Percentiles rank a stretch among this genome's conserved stretches.
phyloP scores from a whole-genome alignment of 768 basidiomycete species.

The Boletellus emodensis region DNA sequence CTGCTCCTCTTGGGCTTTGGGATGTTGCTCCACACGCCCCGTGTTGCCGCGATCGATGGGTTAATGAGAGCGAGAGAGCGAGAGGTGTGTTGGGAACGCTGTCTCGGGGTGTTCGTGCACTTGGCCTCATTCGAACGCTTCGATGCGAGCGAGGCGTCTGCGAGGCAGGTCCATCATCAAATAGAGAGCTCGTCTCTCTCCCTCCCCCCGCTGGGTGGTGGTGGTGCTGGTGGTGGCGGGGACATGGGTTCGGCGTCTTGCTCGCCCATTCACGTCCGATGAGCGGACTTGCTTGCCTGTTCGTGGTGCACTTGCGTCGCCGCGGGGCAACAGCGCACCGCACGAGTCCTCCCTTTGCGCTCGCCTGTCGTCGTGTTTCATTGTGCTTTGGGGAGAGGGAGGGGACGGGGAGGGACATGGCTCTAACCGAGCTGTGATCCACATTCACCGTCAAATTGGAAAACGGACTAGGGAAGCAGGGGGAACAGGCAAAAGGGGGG shows the following conservation, averaged over 20 bases:
- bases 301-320: background rate
- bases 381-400: no score
- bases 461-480: no score
- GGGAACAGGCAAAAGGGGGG: no score
- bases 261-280: constrained; percentile 6
- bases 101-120: no score
- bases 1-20: no score
- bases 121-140: background rate
- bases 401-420: no score
- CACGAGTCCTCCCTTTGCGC: constrained; percentile 1
- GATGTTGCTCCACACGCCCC: background rate
- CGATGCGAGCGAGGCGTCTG: constrained; percentile 14
- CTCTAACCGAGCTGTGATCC: no score
- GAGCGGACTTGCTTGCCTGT: background rate
- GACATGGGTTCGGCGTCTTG: constrained; percentile 13
- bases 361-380: background rate
- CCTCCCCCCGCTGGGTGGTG: no score
- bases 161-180: constrained; percentile 11
- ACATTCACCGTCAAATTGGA: no score
- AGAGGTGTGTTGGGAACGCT: no score
- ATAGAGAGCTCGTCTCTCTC: no score
- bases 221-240: no score
- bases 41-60: constrained; percentile 12
- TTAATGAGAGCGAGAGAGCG: constrained; percentile 11
- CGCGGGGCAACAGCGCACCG: background rate